A percentile compares a stretch with the other conserved stretches of the same genome.
Evolutionary conservation across 257 asterid genomes (phyloP).

Genomic region (Salvia rosmarinus): DNA sequence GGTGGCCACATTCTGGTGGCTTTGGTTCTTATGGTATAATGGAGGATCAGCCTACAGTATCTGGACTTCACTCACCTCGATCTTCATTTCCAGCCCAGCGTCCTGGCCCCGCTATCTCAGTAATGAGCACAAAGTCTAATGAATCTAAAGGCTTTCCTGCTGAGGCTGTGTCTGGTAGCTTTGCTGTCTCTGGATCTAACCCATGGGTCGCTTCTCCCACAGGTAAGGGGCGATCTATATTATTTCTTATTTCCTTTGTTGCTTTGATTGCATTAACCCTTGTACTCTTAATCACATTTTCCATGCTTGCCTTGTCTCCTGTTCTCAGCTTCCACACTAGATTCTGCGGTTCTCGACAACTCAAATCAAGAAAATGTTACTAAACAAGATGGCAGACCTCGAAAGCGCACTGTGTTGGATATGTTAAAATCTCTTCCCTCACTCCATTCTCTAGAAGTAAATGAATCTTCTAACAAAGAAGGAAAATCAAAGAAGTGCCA

Average conservation of each 20-base stretch:
- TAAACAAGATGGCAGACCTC: constrained; percentile 50
- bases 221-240: constrained; percentile 57
- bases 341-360: constrained; percentile 51
- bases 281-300: constrained; percentile 26
- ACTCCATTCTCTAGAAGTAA: constrained; percentile 53
- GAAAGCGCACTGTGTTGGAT: constrained; percentile 79
- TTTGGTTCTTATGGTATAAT: constrained; percentile 54
- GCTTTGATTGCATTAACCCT: constrained; percentile 20
- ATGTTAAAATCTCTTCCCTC: constrained; percentile 74
- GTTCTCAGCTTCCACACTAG: constrained; percentile 58
- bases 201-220: constrained; percentile 62
- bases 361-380: constrained; percentile 47
- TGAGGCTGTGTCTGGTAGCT: constrained; percentile 49
- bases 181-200: constrained; percentile 52
- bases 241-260: constrained; percentile 25
- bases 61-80: constrained; percentile 53
- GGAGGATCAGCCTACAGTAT: constrained; percentile 56
- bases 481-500: constrained; percentile 50
- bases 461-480: constrained; percentile 62
- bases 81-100: constrained; percentile 51
- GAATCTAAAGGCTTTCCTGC: constrained; percentile 50
- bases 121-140: constrained; percentile 44
- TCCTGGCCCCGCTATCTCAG: constrained; percentile 45
- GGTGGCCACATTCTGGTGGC: constrained; percentile 66
- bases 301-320: constrained; percentile 32